A percentile compares a stretch with the other conserved stretches of the same genome.
Conservation (phyloP, 768 basidiomycete species). For the Galerina marginata region DNA sequence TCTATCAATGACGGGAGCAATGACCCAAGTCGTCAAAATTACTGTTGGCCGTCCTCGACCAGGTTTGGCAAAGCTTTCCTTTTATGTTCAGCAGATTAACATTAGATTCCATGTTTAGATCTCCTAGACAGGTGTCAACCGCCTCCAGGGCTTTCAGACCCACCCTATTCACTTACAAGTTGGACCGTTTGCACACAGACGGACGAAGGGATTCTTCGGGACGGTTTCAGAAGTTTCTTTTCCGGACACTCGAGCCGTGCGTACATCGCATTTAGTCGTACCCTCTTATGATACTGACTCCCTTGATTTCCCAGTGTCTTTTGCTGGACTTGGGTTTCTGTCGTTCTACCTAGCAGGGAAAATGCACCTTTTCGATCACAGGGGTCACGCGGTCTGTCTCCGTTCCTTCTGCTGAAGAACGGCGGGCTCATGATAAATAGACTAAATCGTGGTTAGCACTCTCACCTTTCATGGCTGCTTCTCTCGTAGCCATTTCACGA, state of each 20-base stretch:
- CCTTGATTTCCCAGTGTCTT: slow-evolving; percentile 67
- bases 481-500: slow-evolving; percentile 81
- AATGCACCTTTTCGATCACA: slow-evolving; percentile 84
- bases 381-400: slow-evolving; percentile 68
- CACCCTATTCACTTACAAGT: slow-evolving; percentile 74
- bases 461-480: slow-evolving; percentile 77
- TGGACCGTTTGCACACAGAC: slow-evolving; percentile 81
- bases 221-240: slow-evolving; percentile 93
- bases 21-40: slow-evolving; percentile 87
- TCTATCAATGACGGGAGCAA: slow-evolving; percentile 74
- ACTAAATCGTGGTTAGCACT: slow-evolving; percentile 86
- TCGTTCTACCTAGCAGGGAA: slow-evolving; percentile 91
- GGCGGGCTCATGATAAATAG: slow-evolving; percentile 33
- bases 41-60: slow-evolving; percentile 91
- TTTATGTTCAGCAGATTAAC: background rate
- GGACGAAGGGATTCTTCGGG: slow-evolving; percentile 58
- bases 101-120: slow-evolving; percentile 42
- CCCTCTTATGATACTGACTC: slow-evolving; percentile 1
- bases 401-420: background rate
- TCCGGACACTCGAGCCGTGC: slow-evolving; percentile 89
- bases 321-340: slow-evolving; percentile 91
- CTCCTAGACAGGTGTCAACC: slow-evolving; percentile 77
- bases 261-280: slow-evolving; percentile 28
- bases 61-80: slow-evolving; percentile 44
- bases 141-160: slow-evolving; percentile 62